Percentiles rank a stretch among this genome's conserved stretches.
phyloP scores from a whole-genome alignment of 768 basidiomycete species.

The Russula abietina region DNA sequence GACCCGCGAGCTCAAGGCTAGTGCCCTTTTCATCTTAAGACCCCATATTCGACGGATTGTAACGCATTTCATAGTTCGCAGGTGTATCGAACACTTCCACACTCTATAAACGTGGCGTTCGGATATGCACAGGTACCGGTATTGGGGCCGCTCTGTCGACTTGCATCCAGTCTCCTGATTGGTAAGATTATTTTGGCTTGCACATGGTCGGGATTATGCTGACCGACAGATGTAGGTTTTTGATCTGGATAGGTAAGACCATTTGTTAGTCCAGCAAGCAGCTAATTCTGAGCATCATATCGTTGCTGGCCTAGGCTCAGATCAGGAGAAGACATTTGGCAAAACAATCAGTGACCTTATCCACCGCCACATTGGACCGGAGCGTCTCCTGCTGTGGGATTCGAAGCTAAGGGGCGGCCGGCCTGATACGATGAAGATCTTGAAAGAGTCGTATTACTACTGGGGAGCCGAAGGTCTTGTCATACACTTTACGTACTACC shows the following conservation, averaged over 20 bases:
- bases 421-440: conserved; percentile 36
- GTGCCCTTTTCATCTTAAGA: neutral
- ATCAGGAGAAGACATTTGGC: conserved; percentile 42
- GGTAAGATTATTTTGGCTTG: conserved; percentile 27
- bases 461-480: conserved; percentile 34
- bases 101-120: conserved; percentile 40
- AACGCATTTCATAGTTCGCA: conserved; percentile 31
- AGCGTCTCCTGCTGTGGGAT: conserved; percentile 39
- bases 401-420: conserved; percentile 37
- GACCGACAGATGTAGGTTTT: conserved; percentile 29
- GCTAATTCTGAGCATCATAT: neutral
- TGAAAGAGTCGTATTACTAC: conserved; percentile 34
- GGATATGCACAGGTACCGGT: conserved; percentile 42
- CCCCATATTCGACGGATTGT: neutral
- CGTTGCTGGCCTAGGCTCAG: conserved; percentile 29
- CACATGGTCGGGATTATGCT: neutral
- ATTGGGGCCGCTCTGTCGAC: conserved; percentile 42
- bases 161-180: conserved; percentile 37
- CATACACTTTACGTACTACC: too few relatives aligned
- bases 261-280: neutral
- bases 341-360: conserved; percentile 39
- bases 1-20: conserved; percentile 42
- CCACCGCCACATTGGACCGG: conserved; percentile 35
- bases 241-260: conserved; percentile 37
- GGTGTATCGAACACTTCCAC: conserved; percentile 41